Evolutionary conservation across 2,329 filamentous ascomycete genomes (phyloP).

Genomic region (Didymella arachidicola): DNA sequence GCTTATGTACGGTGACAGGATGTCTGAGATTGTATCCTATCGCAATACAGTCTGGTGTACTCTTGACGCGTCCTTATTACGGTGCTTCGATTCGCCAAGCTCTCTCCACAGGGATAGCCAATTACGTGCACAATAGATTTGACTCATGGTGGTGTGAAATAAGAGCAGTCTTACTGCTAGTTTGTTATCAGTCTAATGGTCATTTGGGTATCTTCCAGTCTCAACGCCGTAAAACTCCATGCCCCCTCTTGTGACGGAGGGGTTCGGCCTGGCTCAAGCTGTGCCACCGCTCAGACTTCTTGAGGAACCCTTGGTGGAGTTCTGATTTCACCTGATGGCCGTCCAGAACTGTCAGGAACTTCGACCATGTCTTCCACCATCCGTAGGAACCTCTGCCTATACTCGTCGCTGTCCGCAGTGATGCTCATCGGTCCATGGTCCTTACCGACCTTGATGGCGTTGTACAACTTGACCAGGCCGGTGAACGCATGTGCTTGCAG

Average conservation of each 20-base stretch:
- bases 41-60: background rate
- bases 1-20: constrained; percentile 8
- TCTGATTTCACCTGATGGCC: constrained; percentile 42
- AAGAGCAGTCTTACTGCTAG: background rate
- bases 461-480: constrained; percentile 69
- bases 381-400: constrained; percentile 64
- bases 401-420: constrained; percentile 73
- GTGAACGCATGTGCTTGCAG: constrained; percentile 72
- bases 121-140: background rate
- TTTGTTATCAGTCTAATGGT: background rate
- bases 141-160: background rate
- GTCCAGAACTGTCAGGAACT: constrained; percentile 43
- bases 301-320: constrained; percentile 23
- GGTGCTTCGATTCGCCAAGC: background rate
- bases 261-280: too few relatives aligned
- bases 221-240: background rate
- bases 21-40: background rate
- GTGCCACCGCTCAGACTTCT: constrained; percentile 9
- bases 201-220: constrained; percentile 4
- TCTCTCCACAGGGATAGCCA: background rate
- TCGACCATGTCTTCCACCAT: constrained; percentile 58
- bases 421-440: constrained; percentile 76
- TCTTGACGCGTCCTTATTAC: background rate
- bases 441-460: constrained; percentile 61
- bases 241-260: background rate